A percentile compares a stretch with the other conserved stretches of the same genome.
These are phyloP conservation scores for Lepidium didymum DNA, from an alignment of 345 rosid species.

Conservation along the genomic window DNA sequence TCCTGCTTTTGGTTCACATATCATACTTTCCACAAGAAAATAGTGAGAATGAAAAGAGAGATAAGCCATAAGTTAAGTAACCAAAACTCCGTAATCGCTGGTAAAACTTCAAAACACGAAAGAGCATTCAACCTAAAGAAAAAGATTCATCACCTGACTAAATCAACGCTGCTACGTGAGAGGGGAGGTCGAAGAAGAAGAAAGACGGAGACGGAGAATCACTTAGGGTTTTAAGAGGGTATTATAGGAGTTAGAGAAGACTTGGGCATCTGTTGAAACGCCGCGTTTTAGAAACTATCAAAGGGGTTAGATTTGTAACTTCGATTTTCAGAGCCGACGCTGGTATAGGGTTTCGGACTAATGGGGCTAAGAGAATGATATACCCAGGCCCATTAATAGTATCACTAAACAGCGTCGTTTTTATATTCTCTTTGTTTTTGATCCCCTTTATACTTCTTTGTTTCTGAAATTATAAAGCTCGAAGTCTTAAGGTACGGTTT, in stretches of 20 bases:
- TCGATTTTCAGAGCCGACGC: neutral
- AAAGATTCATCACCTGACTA: neutral
- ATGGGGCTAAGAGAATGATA: neutral
- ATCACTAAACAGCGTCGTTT: neutral
- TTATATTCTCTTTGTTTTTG: neutral
- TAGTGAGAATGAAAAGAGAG: neutral
- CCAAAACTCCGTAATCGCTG: neutral
- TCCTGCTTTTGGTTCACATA: neutral
- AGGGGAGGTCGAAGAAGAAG: neutral
- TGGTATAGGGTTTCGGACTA: neutral
- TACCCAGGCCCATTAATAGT: neutral
- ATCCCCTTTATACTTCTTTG: neutral
- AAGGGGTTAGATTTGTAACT: neutral
- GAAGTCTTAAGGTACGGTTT: conserved; percentile 15
- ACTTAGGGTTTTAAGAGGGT: conserved; percentile 11
- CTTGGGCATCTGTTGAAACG: neutral
- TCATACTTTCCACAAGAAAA: neutral
- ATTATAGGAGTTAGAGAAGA: neutral
- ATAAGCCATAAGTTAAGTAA: neutral
- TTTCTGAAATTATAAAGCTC: neutral
- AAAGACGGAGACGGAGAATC: neutral
- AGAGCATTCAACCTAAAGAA: neutral
- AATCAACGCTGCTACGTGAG: neutral
- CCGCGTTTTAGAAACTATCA: neutral
- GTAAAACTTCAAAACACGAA: neutral